These are phyloP conservation scores for Penicillium coprophilum DNA, from an alignment of 495 filamentous ascomycete species.

Conservation along the genomic window DNA sequence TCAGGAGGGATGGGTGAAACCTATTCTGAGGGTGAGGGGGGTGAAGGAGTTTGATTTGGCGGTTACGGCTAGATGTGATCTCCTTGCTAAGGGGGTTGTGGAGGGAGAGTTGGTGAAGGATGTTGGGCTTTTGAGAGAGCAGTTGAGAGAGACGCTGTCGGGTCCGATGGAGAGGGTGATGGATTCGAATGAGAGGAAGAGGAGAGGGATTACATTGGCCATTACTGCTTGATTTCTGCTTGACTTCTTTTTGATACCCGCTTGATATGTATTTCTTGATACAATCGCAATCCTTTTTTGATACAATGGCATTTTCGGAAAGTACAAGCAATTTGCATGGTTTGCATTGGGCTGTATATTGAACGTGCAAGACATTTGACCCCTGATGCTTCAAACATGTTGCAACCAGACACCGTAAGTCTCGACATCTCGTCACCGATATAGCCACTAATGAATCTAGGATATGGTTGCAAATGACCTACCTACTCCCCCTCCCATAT, in stretches of 20 bases:
- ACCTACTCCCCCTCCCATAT: too few species aligned
- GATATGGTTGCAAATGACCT: too few species aligned
- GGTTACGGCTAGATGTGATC: conserved; percentile 41
- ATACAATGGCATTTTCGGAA: too few species aligned
- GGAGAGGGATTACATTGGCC: conserved; percentile 13
- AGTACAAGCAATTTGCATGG: too few species aligned
- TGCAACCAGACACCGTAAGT: too few species aligned
- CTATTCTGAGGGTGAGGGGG: conserved; percentile 36
- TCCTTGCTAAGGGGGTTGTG: conserved; percentile 28
- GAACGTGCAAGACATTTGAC: too few species aligned
- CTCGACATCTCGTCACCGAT: too few species aligned
- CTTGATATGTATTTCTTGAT: too few species aligned
- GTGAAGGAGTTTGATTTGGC: conserved; percentile 38
- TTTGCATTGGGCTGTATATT: too few species aligned
- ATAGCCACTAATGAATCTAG: too few species aligned
- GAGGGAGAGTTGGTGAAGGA: conserved; percentile 32
- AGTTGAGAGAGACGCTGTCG: conserved; percentile 32
- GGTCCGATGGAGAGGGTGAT: conserved; percentile 6
- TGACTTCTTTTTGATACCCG: neutral
- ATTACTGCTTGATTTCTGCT: conserved; percentile 28
- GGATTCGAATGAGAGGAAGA: conserved; percentile 2
- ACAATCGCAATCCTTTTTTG: too few species aligned
- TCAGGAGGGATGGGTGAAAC: conserved; percentile 34
- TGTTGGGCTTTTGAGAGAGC: conserved; percentile 33
- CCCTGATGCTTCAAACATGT: too few species aligned